A percentile compares a stretch with the other conserved stretches of the same genome.
Evolutionary conservation across 257 asterid genomes (phyloP).

Genomic region (Jaltomata sinuosa): DNA sequence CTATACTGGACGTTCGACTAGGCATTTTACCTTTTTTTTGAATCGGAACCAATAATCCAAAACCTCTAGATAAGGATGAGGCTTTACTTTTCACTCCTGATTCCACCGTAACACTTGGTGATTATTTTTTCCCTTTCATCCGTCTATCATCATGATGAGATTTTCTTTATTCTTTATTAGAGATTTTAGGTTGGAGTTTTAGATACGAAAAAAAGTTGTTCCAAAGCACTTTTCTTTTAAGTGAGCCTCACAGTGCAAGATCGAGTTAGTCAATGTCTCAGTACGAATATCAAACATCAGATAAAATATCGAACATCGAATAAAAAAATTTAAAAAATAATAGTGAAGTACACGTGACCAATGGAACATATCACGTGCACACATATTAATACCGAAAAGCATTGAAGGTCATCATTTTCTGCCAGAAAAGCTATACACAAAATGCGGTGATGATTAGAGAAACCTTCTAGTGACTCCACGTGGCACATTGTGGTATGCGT

Average conservation of each 20-base stretch:
- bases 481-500: background rate
- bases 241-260: too few relatives aligned
- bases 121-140: background rate
- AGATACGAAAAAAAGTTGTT: background rate
- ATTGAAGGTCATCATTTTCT: background rate
- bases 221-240: background rate
- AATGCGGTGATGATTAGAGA: background rate
- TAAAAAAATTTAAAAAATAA: background rate
- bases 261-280: fast-evolving
- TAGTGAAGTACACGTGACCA: background rate
- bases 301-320: fast-evolving
- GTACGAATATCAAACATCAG: fast-evolving
- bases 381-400: background rate
- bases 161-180: background rate
- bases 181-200: background rate
- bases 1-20: too few relatives aligned
- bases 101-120: background rate
- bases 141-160: fast-evolving
- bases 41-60: too few relatives aligned
- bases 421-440: background rate
- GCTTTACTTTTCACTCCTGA: too few relatives aligned
- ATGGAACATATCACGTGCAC: background rate
- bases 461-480: background rate
- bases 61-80: too few relatives aligned
- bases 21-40: too few relatives aligned